phyloP scores from a whole-genome alignment of 345 rosid species.

The Acer campestre region DNA sequence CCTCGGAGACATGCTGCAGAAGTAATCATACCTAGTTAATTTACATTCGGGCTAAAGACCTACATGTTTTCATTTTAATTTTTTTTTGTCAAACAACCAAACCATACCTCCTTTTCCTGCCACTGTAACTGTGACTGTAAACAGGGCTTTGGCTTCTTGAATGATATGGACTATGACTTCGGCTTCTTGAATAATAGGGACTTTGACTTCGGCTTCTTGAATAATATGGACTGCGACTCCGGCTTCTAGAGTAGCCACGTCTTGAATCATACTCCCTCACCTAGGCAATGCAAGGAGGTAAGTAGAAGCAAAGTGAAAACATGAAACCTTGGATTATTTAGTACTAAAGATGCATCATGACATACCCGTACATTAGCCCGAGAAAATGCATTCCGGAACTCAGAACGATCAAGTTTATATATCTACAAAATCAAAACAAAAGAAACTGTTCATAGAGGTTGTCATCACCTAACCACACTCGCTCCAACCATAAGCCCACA shows the following conservation, averaged over 20 bases:
- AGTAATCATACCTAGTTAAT: conserved; percentile 8
- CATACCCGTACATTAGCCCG: conserved; percentile 83
- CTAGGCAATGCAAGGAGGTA: conserved; percentile 31
- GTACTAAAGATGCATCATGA: not conserved
- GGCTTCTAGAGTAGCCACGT: conserved; percentile 64
- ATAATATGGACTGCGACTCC: conserved; percentile 51
- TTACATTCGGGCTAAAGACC: not conserved
- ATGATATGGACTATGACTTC: conserved; percentile 28
- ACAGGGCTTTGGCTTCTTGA: conserved; percentile 31
- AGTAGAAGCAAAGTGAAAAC: not conserved
- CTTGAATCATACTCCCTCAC: conserved; percentile 79
- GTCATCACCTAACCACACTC: not conserved
- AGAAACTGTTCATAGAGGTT: not conserved
- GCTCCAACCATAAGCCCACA: not conserved
- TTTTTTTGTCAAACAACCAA: not conserved
- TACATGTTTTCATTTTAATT: not conserved
- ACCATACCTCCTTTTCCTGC: conserved; percentile 65
- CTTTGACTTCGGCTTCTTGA: conserved; percentile 50
- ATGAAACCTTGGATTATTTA: not conserved
- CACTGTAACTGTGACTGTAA: conserved; percentile 38
- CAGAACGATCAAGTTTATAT: conserved; percentile 83
- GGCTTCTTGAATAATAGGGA: conserved; percentile 15
- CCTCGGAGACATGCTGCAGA: conserved; percentile 55
- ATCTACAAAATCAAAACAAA: conserved; percentile 44
- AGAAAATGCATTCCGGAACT: conserved; percentile 87